Evolutionary conservation across 345 rosid genomes (phyloP).

Genomic region (Eucalyptus camaldulensis): DNA sequence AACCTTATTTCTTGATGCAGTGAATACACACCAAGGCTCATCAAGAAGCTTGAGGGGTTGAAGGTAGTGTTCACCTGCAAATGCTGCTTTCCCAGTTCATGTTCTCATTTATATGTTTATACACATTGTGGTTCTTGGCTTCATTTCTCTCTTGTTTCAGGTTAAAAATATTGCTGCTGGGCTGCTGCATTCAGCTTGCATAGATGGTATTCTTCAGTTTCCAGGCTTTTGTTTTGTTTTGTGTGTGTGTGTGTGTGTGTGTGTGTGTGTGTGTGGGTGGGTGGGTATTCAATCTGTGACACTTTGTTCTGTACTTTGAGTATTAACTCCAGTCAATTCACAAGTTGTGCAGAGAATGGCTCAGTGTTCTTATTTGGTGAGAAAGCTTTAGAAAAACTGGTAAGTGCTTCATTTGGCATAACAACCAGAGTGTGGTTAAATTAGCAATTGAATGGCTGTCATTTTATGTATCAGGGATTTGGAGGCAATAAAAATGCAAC

Average conservation of each 20-base stretch:
- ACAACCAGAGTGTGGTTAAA: background rate
- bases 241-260: background rate
- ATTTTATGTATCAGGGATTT: slow-evolving; percentile 28
- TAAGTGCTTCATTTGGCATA: background rate
- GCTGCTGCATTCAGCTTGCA: slow-evolving; percentile 78
- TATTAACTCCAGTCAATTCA: background rate
- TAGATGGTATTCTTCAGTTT: slow-evolving; percentile 43
- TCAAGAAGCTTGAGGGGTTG: slow-evolving; percentile 72
- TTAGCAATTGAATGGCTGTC: background rate
- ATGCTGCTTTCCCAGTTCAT: background rate
- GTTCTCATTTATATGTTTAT: background rate
- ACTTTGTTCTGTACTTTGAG: background rate
- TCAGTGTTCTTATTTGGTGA: slow-evolving; percentile 78
- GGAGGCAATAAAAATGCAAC: slow-evolving; percentile 35
- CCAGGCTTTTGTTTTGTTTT: background rate
- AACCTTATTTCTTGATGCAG: slow-evolving; percentile 23
- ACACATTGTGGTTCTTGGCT: slow-evolving; percentile 4
- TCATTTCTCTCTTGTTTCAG: slow-evolving; percentile 19
- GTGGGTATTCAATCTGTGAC: background rate
- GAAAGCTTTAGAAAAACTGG: slow-evolving; percentile 36
- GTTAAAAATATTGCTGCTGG: slow-evolving; percentile 79
- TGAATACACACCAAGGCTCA: slow-evolving; percentile 90
- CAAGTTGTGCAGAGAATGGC: slow-evolving; percentile 58
- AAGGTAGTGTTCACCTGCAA: slow-evolving; percentile 34
- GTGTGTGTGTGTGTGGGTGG: too few relatives aligned